These are phyloP conservation scores for Senecio squalidus DNA, from an alignment of 140 eudicot genomes.

Conservation along the genomic window DNA sequence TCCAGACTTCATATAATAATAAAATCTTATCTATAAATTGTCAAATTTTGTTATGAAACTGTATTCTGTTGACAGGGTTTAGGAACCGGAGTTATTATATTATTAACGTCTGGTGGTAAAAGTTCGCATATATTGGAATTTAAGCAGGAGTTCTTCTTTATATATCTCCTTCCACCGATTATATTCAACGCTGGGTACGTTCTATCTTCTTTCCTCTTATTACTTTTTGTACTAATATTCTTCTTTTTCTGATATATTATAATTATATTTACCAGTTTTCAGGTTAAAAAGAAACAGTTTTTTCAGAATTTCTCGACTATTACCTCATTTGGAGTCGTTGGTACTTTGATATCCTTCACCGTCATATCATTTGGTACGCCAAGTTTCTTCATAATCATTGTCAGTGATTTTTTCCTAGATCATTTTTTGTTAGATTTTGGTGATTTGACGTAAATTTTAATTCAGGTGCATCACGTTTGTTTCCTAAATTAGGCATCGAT, in stretches of 20 bases:
- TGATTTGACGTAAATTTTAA: conserved; percentile 5
- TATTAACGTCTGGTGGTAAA: conserved; percentile 41
- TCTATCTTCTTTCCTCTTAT: conserved; percentile 7
- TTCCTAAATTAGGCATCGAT: conserved; percentile 42
- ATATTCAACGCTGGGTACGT: conserved; percentile 79
- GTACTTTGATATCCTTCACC: conserved; percentile 63
- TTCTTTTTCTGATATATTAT: neutral
- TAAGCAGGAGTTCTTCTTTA: conserved; percentile 79
- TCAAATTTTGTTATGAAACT: neutral
- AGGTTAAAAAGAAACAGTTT: conserved; percentile 80
- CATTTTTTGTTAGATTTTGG: neutral
- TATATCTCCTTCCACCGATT: conserved; percentile 85
- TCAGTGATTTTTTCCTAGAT: neutral
- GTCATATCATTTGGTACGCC: conserved; percentile 62
- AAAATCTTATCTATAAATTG: neutral
- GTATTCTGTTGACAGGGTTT: conserved; percentile 39
- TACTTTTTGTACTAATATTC: neutral
- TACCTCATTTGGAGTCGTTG: conserved; percentile 63
- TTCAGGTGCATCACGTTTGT: conserved; percentile 55
- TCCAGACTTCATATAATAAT: conserved; percentile 1
- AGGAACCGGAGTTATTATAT: conserved; percentile 38
- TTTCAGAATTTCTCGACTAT: conserved; percentile 68
- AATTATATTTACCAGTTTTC: conserved; percentile 48
- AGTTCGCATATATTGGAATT: conserved; percentile 53
- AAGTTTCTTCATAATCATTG: neutral